These are phyloP conservation scores for Aspergillus latus DNA, from an alignment of 2,329 filamentous ascomycete species.

Conservation along the genomic window DNA sequence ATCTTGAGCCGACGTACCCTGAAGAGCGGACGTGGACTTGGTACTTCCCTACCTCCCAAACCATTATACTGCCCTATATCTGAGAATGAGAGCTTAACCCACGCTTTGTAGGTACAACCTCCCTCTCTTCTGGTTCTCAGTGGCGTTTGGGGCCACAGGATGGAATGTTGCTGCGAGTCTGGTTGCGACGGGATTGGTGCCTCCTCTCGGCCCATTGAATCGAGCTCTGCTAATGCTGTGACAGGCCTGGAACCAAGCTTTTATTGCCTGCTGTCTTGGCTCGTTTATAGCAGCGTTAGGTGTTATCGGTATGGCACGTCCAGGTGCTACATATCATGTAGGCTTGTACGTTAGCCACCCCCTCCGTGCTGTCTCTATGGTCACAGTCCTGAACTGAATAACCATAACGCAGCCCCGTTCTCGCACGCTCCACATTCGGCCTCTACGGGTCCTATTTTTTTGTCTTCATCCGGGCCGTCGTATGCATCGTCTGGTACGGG, in stretches of 20 bases:
- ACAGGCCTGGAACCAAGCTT: conserved; percentile 2
- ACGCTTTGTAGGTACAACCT: conserved; percentile 1
- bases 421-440: not conserved
- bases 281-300: conserved; percentile 1
- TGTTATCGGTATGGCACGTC: conserved; percentile 1
- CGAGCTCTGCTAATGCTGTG: not conserved
- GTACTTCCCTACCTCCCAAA: not conserved
- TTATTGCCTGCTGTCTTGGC: conserved; percentile 8
- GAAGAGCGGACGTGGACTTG: conserved; percentile 9
- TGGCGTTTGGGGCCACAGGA: conserved; percentile 5
- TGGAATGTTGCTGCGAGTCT: conserved; percentile 6
- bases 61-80: too few species aligned
- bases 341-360: conserved; percentile 2
- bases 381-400: too few species aligned
- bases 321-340: conserved; percentile 3
- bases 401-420: not conserved
- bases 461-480: conserved; percentile 34
- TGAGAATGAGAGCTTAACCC: not conserved
- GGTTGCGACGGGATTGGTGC: conserved; percentile 1
- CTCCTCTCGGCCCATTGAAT: not conserved
- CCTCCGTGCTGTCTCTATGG: too few species aligned
- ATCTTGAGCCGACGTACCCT: conserved; percentile 5
- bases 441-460: conserved; percentile 32
- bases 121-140: conserved; percentile 8
- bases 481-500: conserved; percentile 33